These are phyloP conservation scores for Phaffia rhodozyma DNA, from an alignment of 1,284 basidiomycete genomes.

Conservation along the genomic window DNA sequence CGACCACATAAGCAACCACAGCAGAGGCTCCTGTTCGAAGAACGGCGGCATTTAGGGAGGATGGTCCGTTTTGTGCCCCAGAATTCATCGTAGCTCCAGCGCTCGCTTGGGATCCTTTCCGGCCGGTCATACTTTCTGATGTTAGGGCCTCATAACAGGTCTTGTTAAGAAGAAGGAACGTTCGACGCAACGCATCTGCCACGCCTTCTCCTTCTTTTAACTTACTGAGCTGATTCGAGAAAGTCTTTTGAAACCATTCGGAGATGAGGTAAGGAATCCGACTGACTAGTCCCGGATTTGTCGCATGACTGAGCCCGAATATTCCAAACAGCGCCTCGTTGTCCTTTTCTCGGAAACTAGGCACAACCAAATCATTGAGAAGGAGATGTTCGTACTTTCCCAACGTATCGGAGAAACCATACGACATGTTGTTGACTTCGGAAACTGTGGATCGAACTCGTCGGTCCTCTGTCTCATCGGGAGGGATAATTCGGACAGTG, in stretches of 20 bases:
- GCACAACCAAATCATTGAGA: constrained; percentile 89
- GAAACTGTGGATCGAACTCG: constrained; percentile 86
- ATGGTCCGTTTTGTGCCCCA: not conserved
- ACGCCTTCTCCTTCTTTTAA: constrained; percentile 48
- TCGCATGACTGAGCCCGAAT: constrained; percentile 68
- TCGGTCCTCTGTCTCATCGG: constrained; percentile 82
- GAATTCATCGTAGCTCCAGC: constrained; percentile 1
- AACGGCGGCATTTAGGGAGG: constrained; percentile 22
- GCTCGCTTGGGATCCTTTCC: constrained; percentile 61
- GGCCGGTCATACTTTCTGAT: constrained; percentile 34
- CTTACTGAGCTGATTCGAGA: constrained; percentile 48
- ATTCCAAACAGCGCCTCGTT: constrained; percentile 92
- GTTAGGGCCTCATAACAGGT: constrained; percentile 54
- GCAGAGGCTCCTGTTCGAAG: constrained; percentile 70
- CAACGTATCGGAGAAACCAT: constrained; percentile 93
- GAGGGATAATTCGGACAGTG: constrained; percentile 72
- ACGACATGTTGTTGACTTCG: constrained; percentile 84
- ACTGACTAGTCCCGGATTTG: constrained; percentile 32
- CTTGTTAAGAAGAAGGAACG: constrained; percentile 76
- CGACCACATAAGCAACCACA: constrained; percentile 72
- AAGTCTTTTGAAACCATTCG: constrained; percentile 57
- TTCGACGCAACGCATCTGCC: constrained; percentile 64
- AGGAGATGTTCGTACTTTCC: constrained; percentile 62
- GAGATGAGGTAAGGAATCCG: constrained; percentile 58
- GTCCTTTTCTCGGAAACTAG: constrained; percentile 62